These are phyloP conservation scores for Bolboschoenoplectus hybrid DNA, from an alignment of 202 grass and related monocot species.

Conservation along the genomic window DNA sequence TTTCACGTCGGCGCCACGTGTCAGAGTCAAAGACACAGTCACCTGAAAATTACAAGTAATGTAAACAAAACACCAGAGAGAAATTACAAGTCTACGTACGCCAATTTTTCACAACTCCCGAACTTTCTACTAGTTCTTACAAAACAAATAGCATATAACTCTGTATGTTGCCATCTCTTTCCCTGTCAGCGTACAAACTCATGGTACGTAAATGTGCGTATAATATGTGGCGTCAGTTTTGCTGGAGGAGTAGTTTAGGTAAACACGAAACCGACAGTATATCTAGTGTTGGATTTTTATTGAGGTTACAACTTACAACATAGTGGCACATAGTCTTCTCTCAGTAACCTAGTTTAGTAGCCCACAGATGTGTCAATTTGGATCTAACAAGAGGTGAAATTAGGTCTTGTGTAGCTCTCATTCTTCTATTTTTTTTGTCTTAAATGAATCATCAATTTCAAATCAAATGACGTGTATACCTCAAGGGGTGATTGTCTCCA, in stretches of 20 bases:
- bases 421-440: not conserved
- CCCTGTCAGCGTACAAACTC: not conserved
- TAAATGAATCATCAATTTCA: constrained; percentile 9
- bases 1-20: constrained; percentile 32
- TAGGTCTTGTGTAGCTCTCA: not conserved
- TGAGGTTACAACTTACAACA: not conserved
- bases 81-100: not conserved
- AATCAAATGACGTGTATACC: not conserved
- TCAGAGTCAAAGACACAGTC: constrained; percentile 18
- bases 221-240: not conserved
- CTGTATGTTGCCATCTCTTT: not conserved
- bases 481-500: not conserved
- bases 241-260: not conserved
- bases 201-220: not conserved
- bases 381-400: not conserved
- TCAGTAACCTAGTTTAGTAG: not conserved
- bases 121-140: constrained; percentile 29
- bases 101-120: not conserved
- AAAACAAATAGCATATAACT: not conserved
- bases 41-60: constrained; percentile 17
- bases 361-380: constrained; percentile 2
- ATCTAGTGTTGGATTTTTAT: constrained; percentile 2
- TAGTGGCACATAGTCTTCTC: not conserved
- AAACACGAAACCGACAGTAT: not conserved
- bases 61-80: not conserved